Conservation (phyloP, 2,329 filamentous ascomycete species). For the Knoxdaviesia proteae region DNA sequence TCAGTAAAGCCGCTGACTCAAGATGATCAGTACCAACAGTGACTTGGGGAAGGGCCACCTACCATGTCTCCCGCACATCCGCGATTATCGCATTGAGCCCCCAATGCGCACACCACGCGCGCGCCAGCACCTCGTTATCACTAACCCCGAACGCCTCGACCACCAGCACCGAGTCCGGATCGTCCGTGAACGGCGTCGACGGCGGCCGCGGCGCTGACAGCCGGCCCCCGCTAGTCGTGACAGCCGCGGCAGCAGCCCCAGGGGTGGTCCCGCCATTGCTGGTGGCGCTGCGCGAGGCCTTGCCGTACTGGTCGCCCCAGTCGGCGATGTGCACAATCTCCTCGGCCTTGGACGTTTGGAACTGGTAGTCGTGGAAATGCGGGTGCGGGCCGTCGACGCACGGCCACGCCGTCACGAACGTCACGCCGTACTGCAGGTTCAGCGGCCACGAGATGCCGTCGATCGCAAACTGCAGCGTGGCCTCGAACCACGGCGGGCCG, state of each 20-base stretch:
- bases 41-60: slow-evolving; percentile 10
- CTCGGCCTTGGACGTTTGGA: slow-evolving; percentile 37
- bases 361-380: slow-evolving; percentile 51
- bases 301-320: slow-evolving; percentile 28
- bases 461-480: slow-evolving; percentile 41
- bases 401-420: slow-evolving; percentile 44
- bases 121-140: slow-evolving; percentile 57
- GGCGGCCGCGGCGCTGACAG: slow-evolving; percentile 2
- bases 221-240: too few relatives aligned
- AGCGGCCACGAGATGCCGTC: slow-evolving; percentile 42
- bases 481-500: slow-evolving; percentile 32
- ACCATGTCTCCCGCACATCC: slow-evolving; percentile 48
- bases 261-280: not conserved
- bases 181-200: slow-evolving; percentile 6
- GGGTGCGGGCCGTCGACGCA: slow-evolving; percentile 44
- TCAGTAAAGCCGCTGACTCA: slow-evolving; percentile 1
- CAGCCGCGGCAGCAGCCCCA: too few relatives aligned
- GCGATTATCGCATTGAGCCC: slow-evolving; percentile 51
- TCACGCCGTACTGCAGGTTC: slow-evolving; percentile 40
- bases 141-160: slow-evolving; percentile 52
- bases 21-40: not conserved
- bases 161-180: slow-evolving; percentile 31
- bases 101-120: slow-evolving; percentile 62
- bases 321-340: slow-evolving; percentile 43
- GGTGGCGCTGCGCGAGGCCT: not conserved